Evolutionary conservation across 257 asterid species (phyloP).

Genomic region (Nicotiana benthamiana): DNA sequence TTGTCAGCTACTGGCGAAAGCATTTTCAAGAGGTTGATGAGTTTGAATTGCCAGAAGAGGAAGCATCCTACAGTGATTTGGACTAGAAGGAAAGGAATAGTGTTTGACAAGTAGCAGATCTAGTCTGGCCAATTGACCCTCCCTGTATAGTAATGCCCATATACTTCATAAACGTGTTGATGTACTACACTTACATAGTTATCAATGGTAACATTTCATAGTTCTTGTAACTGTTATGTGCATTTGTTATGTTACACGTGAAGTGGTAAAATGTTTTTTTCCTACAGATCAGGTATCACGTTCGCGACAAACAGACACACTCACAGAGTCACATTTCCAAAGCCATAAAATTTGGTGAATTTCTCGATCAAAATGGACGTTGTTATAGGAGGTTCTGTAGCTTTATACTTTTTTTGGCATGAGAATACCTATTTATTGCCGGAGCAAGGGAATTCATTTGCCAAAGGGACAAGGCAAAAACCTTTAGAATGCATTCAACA

Average conservation of each 20-base stretch:
- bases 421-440: not conserved
- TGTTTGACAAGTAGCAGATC: conserved; percentile 5
- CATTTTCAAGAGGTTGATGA: conserved; percentile 72
- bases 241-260: not conserved
- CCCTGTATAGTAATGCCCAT: conserved; percentile 28
- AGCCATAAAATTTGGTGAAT: not conserved
- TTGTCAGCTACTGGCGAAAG: conserved; percentile 46
- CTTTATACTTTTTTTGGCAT: not conserved
- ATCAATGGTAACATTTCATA: not conserved
- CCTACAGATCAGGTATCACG: not conserved
- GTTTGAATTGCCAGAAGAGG: conserved; percentile 67
- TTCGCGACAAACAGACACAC: not conserved
- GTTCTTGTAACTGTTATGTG: not conserved
- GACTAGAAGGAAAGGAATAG: conserved; percentile 25
- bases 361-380: not conserved
- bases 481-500: not conserved
- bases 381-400: not conserved
- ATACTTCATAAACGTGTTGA: not conserved
- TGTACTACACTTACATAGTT: not conserved
- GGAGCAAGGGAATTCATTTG: not conserved
- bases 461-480: not conserved
- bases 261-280: not conserved
- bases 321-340: not conserved
- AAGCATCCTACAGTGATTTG: conserved; percentile 35
- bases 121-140: conserved; percentile 8